Evolutionary conservation across 1,139 yeast genomes (phyloP), one percentile per base, ranked within the genome.

Genomic region (Protomyces arabidopsidicola): DNA sequence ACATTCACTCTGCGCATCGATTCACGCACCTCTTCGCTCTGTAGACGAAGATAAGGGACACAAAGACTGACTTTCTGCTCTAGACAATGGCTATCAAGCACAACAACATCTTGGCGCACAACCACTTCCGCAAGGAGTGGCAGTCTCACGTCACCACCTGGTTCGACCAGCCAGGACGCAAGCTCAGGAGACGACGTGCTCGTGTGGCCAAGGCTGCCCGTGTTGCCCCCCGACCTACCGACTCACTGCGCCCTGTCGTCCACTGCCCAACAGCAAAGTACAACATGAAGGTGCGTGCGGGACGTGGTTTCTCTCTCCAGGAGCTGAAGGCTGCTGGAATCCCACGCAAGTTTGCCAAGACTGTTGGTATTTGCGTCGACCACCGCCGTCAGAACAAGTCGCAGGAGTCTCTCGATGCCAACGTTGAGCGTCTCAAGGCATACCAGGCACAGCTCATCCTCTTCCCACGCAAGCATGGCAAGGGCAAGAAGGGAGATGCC

Each of bases 301-400:
- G 98, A 82, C 91, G 95, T 84, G 98, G 98, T 80, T 93, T 93
- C 90, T 85, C 98, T 74, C 85, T 91, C 75, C 95, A 95, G 79
- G 98, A 93, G 86, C 82, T 95, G 77, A 93, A 93, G 72, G 97
- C 97, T 79, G 98, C 90, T 78, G 97, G 97, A 77, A 85, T 90
- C 76, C 82, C 95, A 76, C 84, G 95, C 76, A 88, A 90, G 80
- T 89, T 90, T 83, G 98, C 98, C 78, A 90, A 96, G 86, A 87
- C 98, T 77, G 81, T 93, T 77, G 98, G 98, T 81, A 89, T 93
- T 76, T 89, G 98, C 74, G 98, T 93, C 77, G 98, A 93, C 85
- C 96, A 89, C 95, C 93, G 98, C 85, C 93, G 98, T 84, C 95
- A 88, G 80, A 95, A 93, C 96, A 90, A 89, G 84, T 87, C 93